Conservation (phyloP, 108 stramenopile genomes). For the Epithemia pelagica region DNA sequence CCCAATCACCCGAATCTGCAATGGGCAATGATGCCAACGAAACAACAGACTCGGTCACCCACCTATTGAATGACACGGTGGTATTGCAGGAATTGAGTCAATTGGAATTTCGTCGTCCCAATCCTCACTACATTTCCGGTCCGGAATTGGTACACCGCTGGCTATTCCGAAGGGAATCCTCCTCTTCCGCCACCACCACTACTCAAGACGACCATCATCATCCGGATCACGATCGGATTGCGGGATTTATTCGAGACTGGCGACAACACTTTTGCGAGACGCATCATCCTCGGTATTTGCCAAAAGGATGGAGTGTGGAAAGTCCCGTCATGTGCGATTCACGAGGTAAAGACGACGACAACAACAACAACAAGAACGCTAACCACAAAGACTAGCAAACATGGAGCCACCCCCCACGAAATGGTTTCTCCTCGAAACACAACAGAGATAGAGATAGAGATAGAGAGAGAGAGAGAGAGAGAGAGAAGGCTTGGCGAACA, state of each 20-base stretch:
- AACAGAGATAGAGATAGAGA: too few relatives aligned
- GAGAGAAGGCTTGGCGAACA: too few relatives aligned
- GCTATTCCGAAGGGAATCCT: too few relatives aligned
- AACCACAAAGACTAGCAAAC: background rate
- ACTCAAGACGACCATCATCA: background rate
- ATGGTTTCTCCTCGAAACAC: too few relatives aligned
- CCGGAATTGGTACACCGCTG: conserved; percentile 32
- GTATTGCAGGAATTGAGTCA: conserved; percentile 38
- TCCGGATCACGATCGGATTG: conserved; percentile 16
- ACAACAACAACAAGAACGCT: background rate
- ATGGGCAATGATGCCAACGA: conserved; percentile 7
- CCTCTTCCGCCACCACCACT: too few relatives aligned
- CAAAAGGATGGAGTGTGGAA: conserved; percentile 66
- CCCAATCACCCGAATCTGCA: too few relatives aligned
- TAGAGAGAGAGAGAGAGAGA: too few relatives aligned
- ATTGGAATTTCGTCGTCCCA: conserved; percentile 42
- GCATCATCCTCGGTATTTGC: conserved; percentile 52
- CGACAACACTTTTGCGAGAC: conserved; percentile 51
- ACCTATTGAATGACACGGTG: background rate
- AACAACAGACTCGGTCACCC: conserved; percentile 15
- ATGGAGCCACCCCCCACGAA: too few relatives aligned
- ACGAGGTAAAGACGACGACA: background rate
- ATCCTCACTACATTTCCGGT: conserved; percentile 59
- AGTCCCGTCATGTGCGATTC: conserved; percentile 37
- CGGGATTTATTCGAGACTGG: conserved; percentile 63